Base-by-base conservation (phyloP, 129 eudicot genomes). In the Pulicaria dysenterica region DNA sequence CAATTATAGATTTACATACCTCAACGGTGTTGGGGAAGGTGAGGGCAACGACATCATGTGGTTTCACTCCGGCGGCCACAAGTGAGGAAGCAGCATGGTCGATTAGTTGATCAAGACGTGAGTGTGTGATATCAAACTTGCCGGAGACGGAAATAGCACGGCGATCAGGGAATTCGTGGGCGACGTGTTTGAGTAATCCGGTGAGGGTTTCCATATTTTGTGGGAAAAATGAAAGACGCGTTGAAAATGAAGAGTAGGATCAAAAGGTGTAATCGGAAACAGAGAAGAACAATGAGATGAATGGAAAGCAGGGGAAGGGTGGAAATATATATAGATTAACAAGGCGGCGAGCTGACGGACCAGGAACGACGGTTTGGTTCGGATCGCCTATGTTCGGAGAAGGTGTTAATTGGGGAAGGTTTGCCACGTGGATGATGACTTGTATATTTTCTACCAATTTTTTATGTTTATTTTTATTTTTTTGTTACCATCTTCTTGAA, bases 11-110 rank as follows among this genome's bases (percentile, higher is more conserved):
- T 6, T 59, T 37, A 5, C 16, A 12, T 60, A 90, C 99, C 91
- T 94, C 97, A 11, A 94, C 75, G 77, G 99, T 84, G 82, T 94
- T 90, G 5, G 99, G 96, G 77, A 90, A 94, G 11, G 99, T 90
- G 60, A 94, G 97, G n/a, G 99, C 99, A 39, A 94, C 86, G 73
- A 88, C 97, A 37, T 94, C 91, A 46, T 84, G 81, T 3, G 91
- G 96, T 10, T 79, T 80, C 7, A 94, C 91, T 14, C 99, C 99
- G 63, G 97, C 87, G 54, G 91, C 61, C 3, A 86, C 55, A 56
- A 94, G 95, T 1, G 72, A 80, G 1, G 85, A 73, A 46, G 96
- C 96, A 42, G 96, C 93, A 8, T 74, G 81, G 1, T 85, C 80
- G 73, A 94, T 66, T 13, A 90, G 79, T 0, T 79, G 79, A 56